These are phyloP conservation scores for Pseudogymnoascus sp. DNA, from an alignment of 2,329 filamentous ascomycete species.

Conservation along the genomic window DNA sequence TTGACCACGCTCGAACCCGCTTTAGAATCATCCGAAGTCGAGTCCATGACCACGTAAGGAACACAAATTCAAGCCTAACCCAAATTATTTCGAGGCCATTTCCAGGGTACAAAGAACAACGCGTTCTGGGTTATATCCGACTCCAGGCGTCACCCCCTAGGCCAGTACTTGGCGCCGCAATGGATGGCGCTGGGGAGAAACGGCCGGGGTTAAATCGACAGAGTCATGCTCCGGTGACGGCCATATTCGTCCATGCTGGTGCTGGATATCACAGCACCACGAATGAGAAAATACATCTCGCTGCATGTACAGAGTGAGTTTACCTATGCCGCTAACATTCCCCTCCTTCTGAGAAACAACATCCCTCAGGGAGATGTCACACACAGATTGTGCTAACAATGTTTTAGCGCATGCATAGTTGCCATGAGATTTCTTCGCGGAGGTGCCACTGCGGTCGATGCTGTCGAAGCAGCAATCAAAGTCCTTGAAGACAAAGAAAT, in stretches of 20 bases:
- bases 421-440: constrained; percentile 75
- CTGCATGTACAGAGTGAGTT: constrained; percentile 80
- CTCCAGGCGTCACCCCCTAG: background rate
- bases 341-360: background rate
- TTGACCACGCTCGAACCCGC: constrained; percentile 1
- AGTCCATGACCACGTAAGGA: constrained; percentile 6
- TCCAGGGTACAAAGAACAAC: background rate
- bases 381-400: background rate
- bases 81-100: background rate
- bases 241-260: constrained; percentile 92
- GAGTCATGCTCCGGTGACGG: constrained; percentile 42
- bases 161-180: constrained; percentile 9
- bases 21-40: background rate
- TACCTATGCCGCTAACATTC: background rate
- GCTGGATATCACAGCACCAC: constrained; percentile 86
- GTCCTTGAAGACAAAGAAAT: constrained; percentile 90
- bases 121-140: background rate
- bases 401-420: constrained; percentile 65
- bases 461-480: constrained; percentile 82
- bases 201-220: constrained; percentile 13
- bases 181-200: constrained; percentile 27
- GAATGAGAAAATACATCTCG: constrained; percentile 78
- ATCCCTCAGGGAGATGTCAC: constrained; percentile 16
- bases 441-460: constrained; percentile 77
- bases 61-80: background rate